Evolutionary conservation across 169 alveolate genomes (phyloP), one percentile per base, ranked within the genome.

Genomic region (Babesia divergens): DNA sequence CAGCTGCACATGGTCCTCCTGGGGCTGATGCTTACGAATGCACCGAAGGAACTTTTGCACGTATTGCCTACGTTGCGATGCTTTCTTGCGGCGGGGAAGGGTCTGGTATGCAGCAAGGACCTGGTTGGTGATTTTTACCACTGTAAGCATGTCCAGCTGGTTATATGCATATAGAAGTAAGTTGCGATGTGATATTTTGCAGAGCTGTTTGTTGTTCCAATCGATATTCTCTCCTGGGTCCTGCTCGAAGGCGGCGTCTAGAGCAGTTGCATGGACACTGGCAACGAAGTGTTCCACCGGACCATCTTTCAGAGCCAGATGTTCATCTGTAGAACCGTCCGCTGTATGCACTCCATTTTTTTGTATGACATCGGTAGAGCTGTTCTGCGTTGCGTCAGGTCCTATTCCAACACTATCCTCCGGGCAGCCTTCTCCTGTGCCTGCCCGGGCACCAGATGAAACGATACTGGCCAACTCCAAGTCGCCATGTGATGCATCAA

Each of bases 41-140:
- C 82, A 68, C 18, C 68, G 37, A 22, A 67, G 66, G 52, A 67
- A 68, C 5, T 35, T 55, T 24, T 66, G 59, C 42, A 68, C 44
- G 46, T 67, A 77, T 26, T 58, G 64, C 9, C 59, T 28, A 4
- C 86, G 59, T 24, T 68, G 75, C 7, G 54, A 47, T 14, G 65
- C 86, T 24, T 72, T 58, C 31, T 31, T 55, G 40, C 75, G 22
- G 52, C 60, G 34, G 22, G 72, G 82, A 20, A 56, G 49, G 14
- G 86, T 68, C 37, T 77, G 86, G 43, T 77, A 77, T 4, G 82
- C 65, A 9, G 86, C 86, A 7, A 77, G 60, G 13, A 77, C 76
- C 20, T 68, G 74, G 64, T 77, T 77, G 46, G 79, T 68, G 1
- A 77, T 55, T 29, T 64, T 77, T 3, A 69, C 46, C 7, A 77